These are phyloP conservation scores for Xylariaceae sp. DNA, from an alignment of 2,329 filamentous ascomycete genomes.

Conservation along the genomic window DNA sequence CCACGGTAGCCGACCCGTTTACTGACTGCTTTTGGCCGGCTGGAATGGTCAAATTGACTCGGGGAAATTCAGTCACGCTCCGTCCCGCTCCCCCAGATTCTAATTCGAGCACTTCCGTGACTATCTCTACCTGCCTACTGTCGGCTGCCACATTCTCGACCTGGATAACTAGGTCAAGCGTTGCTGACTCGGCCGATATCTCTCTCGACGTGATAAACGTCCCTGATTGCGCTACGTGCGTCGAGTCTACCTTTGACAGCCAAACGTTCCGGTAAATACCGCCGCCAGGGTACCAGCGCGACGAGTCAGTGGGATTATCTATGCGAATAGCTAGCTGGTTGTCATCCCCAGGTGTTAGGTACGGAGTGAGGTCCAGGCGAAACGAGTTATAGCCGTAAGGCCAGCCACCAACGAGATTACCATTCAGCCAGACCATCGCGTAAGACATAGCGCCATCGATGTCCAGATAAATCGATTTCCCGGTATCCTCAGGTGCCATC, in stretches of 20 bases:
- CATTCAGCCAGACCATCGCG: slow-evolving; percentile 55
- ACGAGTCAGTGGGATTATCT: slow-evolving; percentile 48
- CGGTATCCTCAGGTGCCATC: slow-evolving; percentile 15
- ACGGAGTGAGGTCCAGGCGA: slow-evolving; percentile 52
- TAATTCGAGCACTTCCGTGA: slow-evolving; percentile 42
- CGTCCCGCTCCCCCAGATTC: slow-evolving; percentile 34
- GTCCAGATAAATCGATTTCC: slow-evolving; percentile 30
- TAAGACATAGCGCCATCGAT: slow-evolving; percentile 57
- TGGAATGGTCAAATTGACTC: slow-evolving; percentile 26
- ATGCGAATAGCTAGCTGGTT: slow-evolving; percentile 34
- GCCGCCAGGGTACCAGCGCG: slow-evolving; percentile 54
- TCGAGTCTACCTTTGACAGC: slow-evolving; percentile 47
- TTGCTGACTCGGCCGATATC: slow-evolving; percentile 46
- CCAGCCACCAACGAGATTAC: slow-evolving; percentile 53
- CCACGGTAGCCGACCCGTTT: slow-evolving; percentile 40
- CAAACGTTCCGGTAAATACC: slow-evolving; percentile 56
- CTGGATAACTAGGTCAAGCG: slow-evolving; percentile 44
- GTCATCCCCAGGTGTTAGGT: slow-evolving; percentile 36
- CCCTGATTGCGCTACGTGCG: slow-evolving; percentile 51
- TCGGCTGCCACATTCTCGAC: slow-evolving; percentile 45
- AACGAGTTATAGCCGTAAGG: slow-evolving; percentile 55
- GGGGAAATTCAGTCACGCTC: slow-evolving; percentile 29
- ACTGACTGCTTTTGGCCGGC: slow-evolving; percentile 38
- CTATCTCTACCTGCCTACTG: slow-evolving; percentile 38
- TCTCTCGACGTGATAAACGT: slow-evolving; percentile 47